A percentile compares a stretch with the other conserved stretches of the same genome.
These are phyloP conservation scores for Cyberlindnera veronae DNA, from an alignment of 805 yeast genomes.

Conservation along the genomic window DNA sequence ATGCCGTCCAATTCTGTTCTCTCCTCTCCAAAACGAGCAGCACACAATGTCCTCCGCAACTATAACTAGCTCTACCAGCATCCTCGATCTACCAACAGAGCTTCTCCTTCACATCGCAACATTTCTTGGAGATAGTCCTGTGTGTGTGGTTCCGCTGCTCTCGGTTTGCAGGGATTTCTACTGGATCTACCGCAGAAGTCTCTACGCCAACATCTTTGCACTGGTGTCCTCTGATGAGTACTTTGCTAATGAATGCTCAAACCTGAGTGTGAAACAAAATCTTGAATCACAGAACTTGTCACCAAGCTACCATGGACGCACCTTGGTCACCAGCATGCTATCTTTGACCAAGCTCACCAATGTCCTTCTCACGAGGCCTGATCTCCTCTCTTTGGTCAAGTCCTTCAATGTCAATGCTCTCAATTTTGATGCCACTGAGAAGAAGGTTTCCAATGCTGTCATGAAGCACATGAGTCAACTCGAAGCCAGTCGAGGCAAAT, in stretches of 20 bases:
- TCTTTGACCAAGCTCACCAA: conserved; percentile 4
- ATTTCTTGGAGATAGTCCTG: conserved; percentile 8
- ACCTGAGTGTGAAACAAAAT: not conserved
- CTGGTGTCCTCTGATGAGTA: conserved; percentile 14
- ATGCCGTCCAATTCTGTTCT: too few relatives aligned
- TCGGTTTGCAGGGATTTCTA: conserved; percentile 15
- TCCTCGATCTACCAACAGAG: conserved; percentile 12
- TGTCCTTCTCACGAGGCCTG: conserved; percentile 6
- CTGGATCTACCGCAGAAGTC: conserved; percentile 4
- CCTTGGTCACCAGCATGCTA: conserved; percentile 7
- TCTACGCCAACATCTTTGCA: conserved; percentile 16
- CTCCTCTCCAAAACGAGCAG: not conserved
- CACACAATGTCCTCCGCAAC: not conserved
- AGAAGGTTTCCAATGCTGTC: conserved; percentile 2
- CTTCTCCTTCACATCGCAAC: conserved; percentile 7
- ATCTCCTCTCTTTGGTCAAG: conserved; percentile 4
- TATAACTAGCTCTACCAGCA: not conserved
- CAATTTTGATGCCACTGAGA: conserved; percentile 10
- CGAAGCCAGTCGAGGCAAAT: not conserved
- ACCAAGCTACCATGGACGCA: conserved; percentile 1
- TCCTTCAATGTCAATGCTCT: conserved; percentile 8
- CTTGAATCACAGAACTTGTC: not conserved
- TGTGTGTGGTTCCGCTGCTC: conserved; percentile 6
- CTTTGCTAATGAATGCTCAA: not conserved
- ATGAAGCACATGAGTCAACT: conserved; percentile 3